Percentiles rank a stretch among this genome's conserved stretches.
phyloP scores from a whole-genome alignment of 805 yeast species.

The Sugiyamaella americana region DNA sequence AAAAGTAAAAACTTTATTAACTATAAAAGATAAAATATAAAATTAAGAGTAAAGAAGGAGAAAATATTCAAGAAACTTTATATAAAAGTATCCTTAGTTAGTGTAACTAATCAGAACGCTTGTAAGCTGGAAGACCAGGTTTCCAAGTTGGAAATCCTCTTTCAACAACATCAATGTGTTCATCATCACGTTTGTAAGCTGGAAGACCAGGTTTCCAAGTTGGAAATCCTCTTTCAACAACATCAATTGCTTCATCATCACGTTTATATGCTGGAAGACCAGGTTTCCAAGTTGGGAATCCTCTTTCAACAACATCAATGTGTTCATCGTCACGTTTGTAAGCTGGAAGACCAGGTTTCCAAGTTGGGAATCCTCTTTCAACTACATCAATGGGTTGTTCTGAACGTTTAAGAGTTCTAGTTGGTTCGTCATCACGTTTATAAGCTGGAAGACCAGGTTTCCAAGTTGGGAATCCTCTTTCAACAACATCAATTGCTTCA shows the following conservation, averaged over 20 bases:
- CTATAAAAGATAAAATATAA: too few relatives aligned
- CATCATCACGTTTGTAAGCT: slow-evolving; percentile 4
- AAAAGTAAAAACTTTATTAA: too few relatives aligned
- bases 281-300: neutral
- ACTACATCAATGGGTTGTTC: slow-evolving; percentile 1
- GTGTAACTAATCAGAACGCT: neutral
- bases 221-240: neutral
- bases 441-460: slow-evolving; percentile 6
- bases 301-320: slow-evolving; percentile 1
- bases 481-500: neutral
- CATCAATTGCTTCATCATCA: neutral
- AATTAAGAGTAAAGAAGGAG: neutral
- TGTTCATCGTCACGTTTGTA: slow-evolving; percentile 1
- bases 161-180: neutral
- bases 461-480: too few relatives aligned
- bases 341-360: slow-evolving; percentile 6
- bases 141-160: neutral
- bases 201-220: slow-evolving; percentile 8
- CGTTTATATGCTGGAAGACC: slow-evolving; percentile 3
- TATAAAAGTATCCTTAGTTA: slow-evolving; percentile 3
- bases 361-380: slow-evolving; percentile 1
- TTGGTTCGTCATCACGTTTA: slow-evolving; percentile 1
- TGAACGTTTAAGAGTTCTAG: too few relatives aligned
- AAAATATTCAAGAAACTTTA: neutral
- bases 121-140: slow-evolving; percentile 7